Evolutionary conservation across 306 rosid genomes (phyloP), one percentile per base, ranked within the genome.

Genomic region (Canavalia gladiata): DNA sequence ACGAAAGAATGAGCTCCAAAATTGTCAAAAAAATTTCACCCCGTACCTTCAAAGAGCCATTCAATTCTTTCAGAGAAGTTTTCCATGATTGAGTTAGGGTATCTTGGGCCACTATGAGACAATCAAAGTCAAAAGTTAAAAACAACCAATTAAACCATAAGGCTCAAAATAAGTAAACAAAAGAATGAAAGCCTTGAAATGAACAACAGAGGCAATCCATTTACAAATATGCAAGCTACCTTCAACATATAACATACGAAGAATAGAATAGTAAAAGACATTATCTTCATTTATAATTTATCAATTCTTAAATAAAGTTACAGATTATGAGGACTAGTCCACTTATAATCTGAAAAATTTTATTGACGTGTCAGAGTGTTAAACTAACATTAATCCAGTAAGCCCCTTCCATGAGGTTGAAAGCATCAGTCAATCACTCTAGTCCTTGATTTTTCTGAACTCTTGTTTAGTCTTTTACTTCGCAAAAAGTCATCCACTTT

Each of bases 21-120:
- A 39, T 73, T 75, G 33, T 7, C 73, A 57, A 12, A 68, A 57
- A 35, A 1, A 10, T 51, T 62, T 74, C 47, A 70, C 1, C 1
- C 41, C 76, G 70, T 83, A 94, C 98, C 98, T 94, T 89, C 77
- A 90, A 46, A 33, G 95, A 89, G 75, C 74, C 83, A 41, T 78
- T 85, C 68, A 90, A 42, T 81, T 90, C 91, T 46, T 73, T 31
- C 9, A 89, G 49, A 75, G 90, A 88, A 13, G 78, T 83, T 76
- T 68, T 81, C 92, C 60, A 51, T 7, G 92, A 79, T 47, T 81
- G 84, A 42, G 79, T 76, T 82, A 8, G 4, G 45, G 78, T 69
- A 68, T 75, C 81, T 33, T 74, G 73, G 74, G 87, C 65, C n/a
- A 82, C 97, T 85, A 73, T 12, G 33, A 52, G 57, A 82, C 51